Base-by-base conservation (phyloP, 768 basidiomycete species). In the Tricholoma saponaceum region DNA sequence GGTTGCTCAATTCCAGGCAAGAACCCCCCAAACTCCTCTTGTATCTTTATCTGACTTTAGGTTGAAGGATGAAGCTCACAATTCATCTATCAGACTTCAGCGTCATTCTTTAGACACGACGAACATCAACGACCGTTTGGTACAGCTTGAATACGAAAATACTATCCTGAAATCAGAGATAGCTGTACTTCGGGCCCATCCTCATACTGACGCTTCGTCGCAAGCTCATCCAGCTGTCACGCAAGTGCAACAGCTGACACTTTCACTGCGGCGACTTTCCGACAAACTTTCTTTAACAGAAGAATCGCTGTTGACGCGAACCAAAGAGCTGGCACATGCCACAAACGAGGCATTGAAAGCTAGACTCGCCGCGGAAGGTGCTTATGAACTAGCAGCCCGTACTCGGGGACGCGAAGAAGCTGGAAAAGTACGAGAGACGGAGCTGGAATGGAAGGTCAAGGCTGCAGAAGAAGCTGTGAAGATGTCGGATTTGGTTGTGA, bases 231-330 rank as follows among this genome's bases (percentile, higher is more conserved):
- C 69, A 32, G 69, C 70, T 8, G 64, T 64, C 12, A 52, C 68
- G 18, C 76, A 77, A 46, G 66, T 73, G 32, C 73, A 76, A 56
- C 72, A 92, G 57, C 77, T 92, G 52, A 84, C 87, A 0, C 78
- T 92, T 8, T 83, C 87, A 0, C 78, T 90, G 25, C 79, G 89
- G 6, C 81, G 80, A 20, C 74, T 89, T 30, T 86, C 83, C 3
- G 84, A 89, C 65, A 86, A 91, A 68, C 79, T 91, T 18, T 75
- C 79, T 0, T 65, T 80, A 9, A 83, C 86, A 0, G 90, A 92
- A 66, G 70, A 77, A 10, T 66, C 79, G 8, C 74, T 90, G 0
- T 67, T 77, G 13, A 66, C 73, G 1, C 79, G 79, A 22, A 84
- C 79, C 0, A 74, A 69, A 0, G 78, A 84, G n/a, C 71, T 86